Conservation (phyloP, 108 stramenopile species). For the Nitzschia palea region DNA sequence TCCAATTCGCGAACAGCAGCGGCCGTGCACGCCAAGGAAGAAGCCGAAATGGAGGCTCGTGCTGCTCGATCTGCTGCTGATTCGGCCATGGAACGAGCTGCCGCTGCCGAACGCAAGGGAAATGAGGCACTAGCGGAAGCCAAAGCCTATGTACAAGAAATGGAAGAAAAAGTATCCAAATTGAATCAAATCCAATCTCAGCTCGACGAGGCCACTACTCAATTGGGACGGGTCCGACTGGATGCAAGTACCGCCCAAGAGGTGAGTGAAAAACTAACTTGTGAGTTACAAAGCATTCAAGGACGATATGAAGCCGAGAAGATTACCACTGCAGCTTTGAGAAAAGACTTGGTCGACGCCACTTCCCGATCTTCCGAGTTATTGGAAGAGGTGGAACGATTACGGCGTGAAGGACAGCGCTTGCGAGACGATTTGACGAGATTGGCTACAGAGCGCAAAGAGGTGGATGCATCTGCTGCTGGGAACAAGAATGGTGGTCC, state of each 20-base stretch:
- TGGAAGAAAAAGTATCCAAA: slow-evolving; percentile 36
- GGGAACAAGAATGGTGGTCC: not conserved
- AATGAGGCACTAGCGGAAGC: slow-evolving; percentile 59
- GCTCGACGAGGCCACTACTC: slow-evolving; percentile 28
- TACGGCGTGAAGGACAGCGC: slow-evolving; percentile 30
- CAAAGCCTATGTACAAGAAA: slow-evolving; percentile 39
- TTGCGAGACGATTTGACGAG: slow-evolving; percentile 32
- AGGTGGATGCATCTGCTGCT: not conserved
- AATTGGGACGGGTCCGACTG: slow-evolving; percentile 27
- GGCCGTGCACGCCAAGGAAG: slow-evolving; percentile 82
- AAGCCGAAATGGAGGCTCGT: slow-evolving; percentile 82
- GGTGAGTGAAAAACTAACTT: slow-evolving; percentile 22
- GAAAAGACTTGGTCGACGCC: slow-evolving; percentile 1
- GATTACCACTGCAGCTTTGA: slow-evolving; percentile 22
- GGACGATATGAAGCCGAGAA: slow-evolving; percentile 34
- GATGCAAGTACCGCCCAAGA: slow-evolving; percentile 14
- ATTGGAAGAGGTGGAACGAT: slow-evolving; percentile 41
- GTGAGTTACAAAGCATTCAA: slow-evolving; percentile 28
- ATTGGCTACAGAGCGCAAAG: slow-evolving; percentile 7
- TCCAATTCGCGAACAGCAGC: slow-evolving; percentile 78
- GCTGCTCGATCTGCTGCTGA: slow-evolving; percentile 71
- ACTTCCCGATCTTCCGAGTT: slow-evolving; percentile 29
- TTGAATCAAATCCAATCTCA: slow-evolving; percentile 35
- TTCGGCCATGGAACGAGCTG: slow-evolving; percentile 64
- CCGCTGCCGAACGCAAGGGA: slow-evolving; percentile 56